These are phyloP conservation scores for Ophiostoma pallidulum DNA, from an alignment of 2,329 filamentous ascomycete species.

Conservation along the genomic window DNA sequence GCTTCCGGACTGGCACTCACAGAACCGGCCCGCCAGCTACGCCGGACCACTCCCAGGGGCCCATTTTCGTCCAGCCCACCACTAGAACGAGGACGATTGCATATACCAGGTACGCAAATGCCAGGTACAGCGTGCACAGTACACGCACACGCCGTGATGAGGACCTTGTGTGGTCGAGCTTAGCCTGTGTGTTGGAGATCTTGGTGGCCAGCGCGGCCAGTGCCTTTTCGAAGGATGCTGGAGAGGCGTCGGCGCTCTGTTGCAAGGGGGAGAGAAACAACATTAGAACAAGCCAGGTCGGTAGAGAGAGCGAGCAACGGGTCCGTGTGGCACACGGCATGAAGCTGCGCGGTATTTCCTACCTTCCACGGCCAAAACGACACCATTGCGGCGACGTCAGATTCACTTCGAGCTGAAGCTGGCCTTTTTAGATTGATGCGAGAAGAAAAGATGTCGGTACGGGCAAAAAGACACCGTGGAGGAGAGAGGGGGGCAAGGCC, in stretches of 20 bases:
- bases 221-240: conserved; percentile 87
- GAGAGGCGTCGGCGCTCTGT: conserved; percentile 69
- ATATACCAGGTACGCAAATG: conserved; percentile 83
- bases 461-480: too few species aligned
- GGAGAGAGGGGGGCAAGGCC: too few species aligned
- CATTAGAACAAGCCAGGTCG: background rate
- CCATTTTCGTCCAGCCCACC: conserved; percentile 73
- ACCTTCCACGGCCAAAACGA: conserved; percentile 23
- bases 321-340: too few species aligned
- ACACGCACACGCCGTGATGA: conserved; percentile 70
- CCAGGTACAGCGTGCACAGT: conserved; percentile 82
- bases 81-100: conserved; percentile 74
- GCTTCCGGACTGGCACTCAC: too few species aligned
- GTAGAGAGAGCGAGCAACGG: too few species aligned
- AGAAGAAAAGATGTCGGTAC: too few species aligned
- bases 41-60: conserved; percentile 65
- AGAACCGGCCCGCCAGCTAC: conserved; percentile 68
- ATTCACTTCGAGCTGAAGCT: too few species aligned
- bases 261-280: background rate
- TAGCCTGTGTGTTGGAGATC: conserved; percentile 64
- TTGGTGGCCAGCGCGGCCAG: conserved; percentile 73
- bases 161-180: conserved; percentile 63
- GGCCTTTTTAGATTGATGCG: too few species aligned
- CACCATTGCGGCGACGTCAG: conserved; percentile 18
- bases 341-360: too few species aligned